phyloP scores from a whole-genome alignment of 2,329 filamentous ascomycete genomes.

The Exophiala viscosa region DNA sequence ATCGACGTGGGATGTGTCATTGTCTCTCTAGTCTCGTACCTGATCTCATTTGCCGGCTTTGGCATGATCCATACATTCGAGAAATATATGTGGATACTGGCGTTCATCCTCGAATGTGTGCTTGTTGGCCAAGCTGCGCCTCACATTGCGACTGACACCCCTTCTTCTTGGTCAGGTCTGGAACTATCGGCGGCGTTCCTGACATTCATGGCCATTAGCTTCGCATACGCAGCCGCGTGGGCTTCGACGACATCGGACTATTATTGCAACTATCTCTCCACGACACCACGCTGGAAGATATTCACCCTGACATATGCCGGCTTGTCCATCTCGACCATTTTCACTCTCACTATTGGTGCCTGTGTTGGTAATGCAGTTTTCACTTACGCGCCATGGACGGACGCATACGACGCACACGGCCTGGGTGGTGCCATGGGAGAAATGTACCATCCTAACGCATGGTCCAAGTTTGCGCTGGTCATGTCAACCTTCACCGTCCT shows the following conservation, averaged over 20 bases:
- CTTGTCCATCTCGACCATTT: constrained; percentile 26
- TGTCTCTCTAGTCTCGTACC: constrained; percentile 30
- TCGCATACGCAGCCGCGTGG: constrained; percentile 24
- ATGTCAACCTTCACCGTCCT: constrained; percentile 28
- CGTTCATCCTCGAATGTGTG: constrained; percentile 39
- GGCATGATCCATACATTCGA: constrained; percentile 31
- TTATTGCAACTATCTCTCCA: constrained; percentile 27
- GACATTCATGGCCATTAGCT: constrained; percentile 24
- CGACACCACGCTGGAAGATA: constrained; percentile 21
- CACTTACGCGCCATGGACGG: constrained; percentile 32
- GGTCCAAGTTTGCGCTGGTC: constrained; percentile 46
- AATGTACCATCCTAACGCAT: constrained; percentile 45
- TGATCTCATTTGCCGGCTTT: constrained; percentile 31
- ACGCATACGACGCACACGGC: constrained; percentile 42
- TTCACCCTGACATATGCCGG: constrained; percentile 22
- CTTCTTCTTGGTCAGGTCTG: constrained; percentile 33
- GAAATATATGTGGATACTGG: constrained; percentile 32
- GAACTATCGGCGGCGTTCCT: constrained; percentile 32
- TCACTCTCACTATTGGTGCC: constrained; percentile 45
- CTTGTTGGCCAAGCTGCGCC: constrained; percentile 46
- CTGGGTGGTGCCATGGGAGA: constrained; percentile 47
- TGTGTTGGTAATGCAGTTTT: constrained; percentile 40
- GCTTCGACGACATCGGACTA: constrained; percentile 26
- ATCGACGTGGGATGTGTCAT: constrained; percentile 33
- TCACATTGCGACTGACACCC: constrained; percentile 40